phyloP scores from a whole-genome alignment of 2,329 filamentous ascomycete genomes.

The Penicillium janthinellum region DNA sequence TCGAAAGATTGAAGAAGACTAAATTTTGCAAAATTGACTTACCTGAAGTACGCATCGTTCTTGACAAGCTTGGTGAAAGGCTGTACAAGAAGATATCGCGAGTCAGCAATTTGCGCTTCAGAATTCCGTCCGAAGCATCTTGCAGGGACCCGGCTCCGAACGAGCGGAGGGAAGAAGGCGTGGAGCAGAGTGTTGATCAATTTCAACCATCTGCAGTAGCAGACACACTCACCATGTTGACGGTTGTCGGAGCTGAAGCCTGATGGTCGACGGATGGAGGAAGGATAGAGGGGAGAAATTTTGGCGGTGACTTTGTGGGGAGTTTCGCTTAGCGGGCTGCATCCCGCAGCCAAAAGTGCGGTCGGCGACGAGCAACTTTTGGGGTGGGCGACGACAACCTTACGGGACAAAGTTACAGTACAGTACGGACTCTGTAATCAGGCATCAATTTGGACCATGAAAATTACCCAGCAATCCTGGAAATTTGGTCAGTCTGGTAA shows the following conservation, averaged over 20 bases:
- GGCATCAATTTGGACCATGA: neutral
- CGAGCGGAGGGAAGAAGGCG: conserved; percentile 20
- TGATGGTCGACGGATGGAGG: conserved; percentile 40
- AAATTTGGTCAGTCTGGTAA: neutral
- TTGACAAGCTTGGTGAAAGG: conserved; percentile 93
- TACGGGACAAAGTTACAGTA: neutral
- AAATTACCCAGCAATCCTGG: neutral
- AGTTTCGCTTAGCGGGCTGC: conserved; percentile 46
- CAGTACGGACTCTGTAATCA: neutral
- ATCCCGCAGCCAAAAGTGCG: conserved; percentile 37
- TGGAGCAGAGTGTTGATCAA: conserved; percentile 14
- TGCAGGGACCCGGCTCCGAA: conserved; percentile 72
- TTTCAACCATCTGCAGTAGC: conserved; percentile 32
- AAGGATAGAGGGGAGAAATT: conserved; percentile 35
- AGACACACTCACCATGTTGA: conserved; percentile 50
- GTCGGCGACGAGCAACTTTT: conserved; percentile 43
- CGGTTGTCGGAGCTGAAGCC: conserved; percentile 40
- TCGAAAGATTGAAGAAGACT: neutral
- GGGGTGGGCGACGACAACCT: conserved; percentile 6
- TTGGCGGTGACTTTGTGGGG: conserved; percentile 45
- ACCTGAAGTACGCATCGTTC: conserved; percentile 99
- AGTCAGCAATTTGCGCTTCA: conserved; percentile 99
- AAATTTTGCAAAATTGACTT: conserved; percentile 45
- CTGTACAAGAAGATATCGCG: conserved; percentile 64
- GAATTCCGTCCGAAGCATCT: conserved; percentile 92